Evolutionary conservation across 2,329 filamentous ascomycete genomes (phyloP).

Genomic region (Trichophaea hybrida): DNA sequence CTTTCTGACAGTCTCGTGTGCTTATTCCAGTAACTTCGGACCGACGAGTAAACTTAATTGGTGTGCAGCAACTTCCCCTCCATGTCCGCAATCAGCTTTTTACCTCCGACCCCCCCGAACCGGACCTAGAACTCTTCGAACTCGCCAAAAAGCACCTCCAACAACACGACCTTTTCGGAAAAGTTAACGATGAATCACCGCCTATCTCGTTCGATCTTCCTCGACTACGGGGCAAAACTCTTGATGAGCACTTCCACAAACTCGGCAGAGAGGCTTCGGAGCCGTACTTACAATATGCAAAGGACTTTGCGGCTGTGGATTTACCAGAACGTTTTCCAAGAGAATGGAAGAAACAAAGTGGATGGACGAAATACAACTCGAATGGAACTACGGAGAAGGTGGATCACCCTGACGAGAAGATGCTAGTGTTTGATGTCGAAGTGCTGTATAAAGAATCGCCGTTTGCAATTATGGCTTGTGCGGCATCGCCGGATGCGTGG

Average conservation of each 20-base stretch:
- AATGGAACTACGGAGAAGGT: slow-evolving; percentile 34
- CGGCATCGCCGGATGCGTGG: slow-evolving; percentile 78
- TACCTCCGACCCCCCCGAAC: slow-evolving; percentile 41
- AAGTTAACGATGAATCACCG: slow-evolving; percentile 61
- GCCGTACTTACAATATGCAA: slow-evolving; percentile 63
- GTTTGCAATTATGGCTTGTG: slow-evolving; percentile 94
- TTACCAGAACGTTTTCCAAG: slow-evolving; percentile 43
- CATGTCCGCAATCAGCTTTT: slow-evolving; percentile 78
- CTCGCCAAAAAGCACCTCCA: slow-evolving; percentile 69
- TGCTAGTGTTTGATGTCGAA: slow-evolving; percentile 90
- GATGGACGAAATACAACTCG: slow-evolving; percentile 77
- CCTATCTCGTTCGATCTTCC: slow-evolving; percentile 83
- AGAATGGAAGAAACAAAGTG: slow-evolving; percentile 64
- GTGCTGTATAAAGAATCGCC: slow-evolving; percentile 89
- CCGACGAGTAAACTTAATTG: slow-evolving; percentile 69
- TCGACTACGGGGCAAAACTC: slow-evolving; percentile 56
- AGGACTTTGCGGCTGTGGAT: slow-evolving; percentile 51
- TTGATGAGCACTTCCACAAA: slow-evolving; percentile 90
- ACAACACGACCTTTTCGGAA: slow-evolving; percentile 76
- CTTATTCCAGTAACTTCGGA: background rate
- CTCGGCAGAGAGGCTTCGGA: slow-evolving; percentile 77
- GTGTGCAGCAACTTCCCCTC: slow-evolving; percentile 80
- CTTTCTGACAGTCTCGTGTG: background rate
- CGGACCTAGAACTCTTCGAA: slow-evolving; percentile 51
- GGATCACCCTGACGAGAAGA: slow-evolving; percentile 50